Base-by-base conservation (phyloP, 2,329 filamentous ascomycete genomes). In the Penicillium olsonii region DNA sequence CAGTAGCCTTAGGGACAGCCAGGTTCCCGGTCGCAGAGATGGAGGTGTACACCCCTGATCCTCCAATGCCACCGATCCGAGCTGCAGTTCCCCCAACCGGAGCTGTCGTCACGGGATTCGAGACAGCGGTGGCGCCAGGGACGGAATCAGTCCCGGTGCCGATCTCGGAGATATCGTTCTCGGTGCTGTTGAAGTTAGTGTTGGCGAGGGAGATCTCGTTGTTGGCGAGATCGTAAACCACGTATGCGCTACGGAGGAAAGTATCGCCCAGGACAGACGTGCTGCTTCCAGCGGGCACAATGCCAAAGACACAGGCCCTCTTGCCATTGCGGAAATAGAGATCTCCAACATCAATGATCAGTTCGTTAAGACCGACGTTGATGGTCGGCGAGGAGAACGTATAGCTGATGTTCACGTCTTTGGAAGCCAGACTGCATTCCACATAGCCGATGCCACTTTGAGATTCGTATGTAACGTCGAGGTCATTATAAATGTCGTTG, bases 191-290 rank as follows among this genome's bases (percentile, higher is more conserved):
- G 73, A 84, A 84, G 53, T 78, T 78, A 2, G 83, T 84, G 58
- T 82, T 80, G 3, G 82, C 83, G 17, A 85, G 67, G 2, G 78
- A 81, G 56, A 85, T 83, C 61, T 83, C 73, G 63, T 85, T 84
- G 65, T 80, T 81, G 17, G 65, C 67, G 12, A 85, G 70, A 52
- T 85, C 82, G 65, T 84, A 85, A 2, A 85, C 83, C 37, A 84
- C 80, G 61, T 85, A 85, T 2, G 82, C 82, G 46, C 76, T 81
- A 47, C 82, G 79, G 14, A 85, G 68, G 69, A 85, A 85, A 0
- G 82, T 85, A 64, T 85, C 82, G 24, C 83, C 83, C 2, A 85
- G 73, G 6, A 84, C 77, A 6, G 75, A 65, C 18, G 73, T 75
- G 54, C 69, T 68, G 27, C 73, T 75, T 3, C 64, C 65, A 0